Conservation (phyloP, 306 rosid genomes). For the Bauhinia variegata region DNA sequence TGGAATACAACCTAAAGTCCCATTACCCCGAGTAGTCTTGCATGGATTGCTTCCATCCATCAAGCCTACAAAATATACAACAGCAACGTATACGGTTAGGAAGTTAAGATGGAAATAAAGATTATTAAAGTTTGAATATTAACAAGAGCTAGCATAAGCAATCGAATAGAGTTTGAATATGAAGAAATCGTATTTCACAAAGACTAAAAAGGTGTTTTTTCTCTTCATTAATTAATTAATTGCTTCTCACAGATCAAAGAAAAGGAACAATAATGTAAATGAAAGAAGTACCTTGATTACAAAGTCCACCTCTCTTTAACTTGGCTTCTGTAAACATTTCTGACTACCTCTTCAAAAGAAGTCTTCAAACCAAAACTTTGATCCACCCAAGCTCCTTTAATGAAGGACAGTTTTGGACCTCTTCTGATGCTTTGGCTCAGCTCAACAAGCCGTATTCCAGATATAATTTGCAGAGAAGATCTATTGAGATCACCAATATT, state of each 20-base stretch:
- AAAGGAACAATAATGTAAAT: background rate
- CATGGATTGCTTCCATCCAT: conserved; percentile 45
- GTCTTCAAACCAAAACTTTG: conserved; percentile 23
- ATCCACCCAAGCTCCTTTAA: conserved; percentile 18
- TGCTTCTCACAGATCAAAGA: too few species aligned
- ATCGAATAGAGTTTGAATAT: too few species aligned
- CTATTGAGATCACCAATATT: too few species aligned
- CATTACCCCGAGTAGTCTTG: conserved; percentile 46
- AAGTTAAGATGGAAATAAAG: background rate
- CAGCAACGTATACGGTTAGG: background rate
- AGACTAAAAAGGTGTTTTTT: too few species aligned
- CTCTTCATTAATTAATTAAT: too few species aligned
- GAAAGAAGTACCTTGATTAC: conserved; percentile 3
- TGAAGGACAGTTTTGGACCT: too few species aligned
- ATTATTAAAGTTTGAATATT: background rate
- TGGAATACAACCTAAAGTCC: conserved; percentile 56
- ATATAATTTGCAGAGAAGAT: too few species aligned
- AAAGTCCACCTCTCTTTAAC: conserved; percentile 21
- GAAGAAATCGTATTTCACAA: too few species aligned
- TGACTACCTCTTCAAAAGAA: background rate
- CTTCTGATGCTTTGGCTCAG: too few species aligned
- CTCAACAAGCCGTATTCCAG: too few species aligned
- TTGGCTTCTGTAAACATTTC: background rate
- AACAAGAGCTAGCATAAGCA: too few species aligned
- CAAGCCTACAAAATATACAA: conserved; percentile 32